phyloP scores from a whole-genome alignment of 257 asterid genomes.

The Fraxinus excelsior region DNA sequence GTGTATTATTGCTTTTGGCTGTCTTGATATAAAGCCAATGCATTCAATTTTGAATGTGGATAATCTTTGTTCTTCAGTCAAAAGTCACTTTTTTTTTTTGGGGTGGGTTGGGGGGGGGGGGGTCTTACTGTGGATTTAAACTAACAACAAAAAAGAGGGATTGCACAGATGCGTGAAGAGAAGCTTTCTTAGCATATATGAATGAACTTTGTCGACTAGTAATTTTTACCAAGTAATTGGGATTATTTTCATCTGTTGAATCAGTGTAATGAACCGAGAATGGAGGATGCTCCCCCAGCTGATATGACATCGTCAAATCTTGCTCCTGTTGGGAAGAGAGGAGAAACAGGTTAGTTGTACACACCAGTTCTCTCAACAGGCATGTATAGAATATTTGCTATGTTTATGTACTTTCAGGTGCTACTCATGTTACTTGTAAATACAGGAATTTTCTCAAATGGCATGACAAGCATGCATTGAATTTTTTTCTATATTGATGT shows the following conservation, averaged over 20 bases:
- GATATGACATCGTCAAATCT: constrained; percentile 82
- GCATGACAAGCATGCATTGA: neutral
- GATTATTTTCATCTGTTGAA: constrained; percentile 26
- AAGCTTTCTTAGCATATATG: constrained; percentile 11
- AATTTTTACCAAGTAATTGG: neutral
- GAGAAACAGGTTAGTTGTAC: constrained; percentile 68
- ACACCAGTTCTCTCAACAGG: neutral
- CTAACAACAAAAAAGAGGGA: neutral
- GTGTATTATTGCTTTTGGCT: constrained; percentile 12
- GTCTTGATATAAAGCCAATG: constrained; percentile 12
- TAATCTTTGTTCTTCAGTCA: neutral
- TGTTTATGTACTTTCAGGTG: constrained; percentile 18
- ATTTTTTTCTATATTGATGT: constrained; percentile 10
- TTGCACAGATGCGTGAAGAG: neutral
- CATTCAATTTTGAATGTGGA: constrained; percentile 3
- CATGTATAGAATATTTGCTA: constrained; percentile 21
- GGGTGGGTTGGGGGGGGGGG: no score
- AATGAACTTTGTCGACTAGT: constrained; percentile 11
- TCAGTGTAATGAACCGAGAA: constrained; percentile 92
- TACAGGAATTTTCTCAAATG: neutral
- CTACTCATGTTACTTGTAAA: constrained; percentile 33
- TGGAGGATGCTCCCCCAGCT: constrained; percentile 98
- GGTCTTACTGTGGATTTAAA: neutral
- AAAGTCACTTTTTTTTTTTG: neutral
- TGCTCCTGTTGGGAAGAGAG: constrained; percentile 69